Evolutionary conservation across 345 rosid species (phyloP), one percentile per base, ranked within the genome.

Genomic region (Firmiana major): DNA sequence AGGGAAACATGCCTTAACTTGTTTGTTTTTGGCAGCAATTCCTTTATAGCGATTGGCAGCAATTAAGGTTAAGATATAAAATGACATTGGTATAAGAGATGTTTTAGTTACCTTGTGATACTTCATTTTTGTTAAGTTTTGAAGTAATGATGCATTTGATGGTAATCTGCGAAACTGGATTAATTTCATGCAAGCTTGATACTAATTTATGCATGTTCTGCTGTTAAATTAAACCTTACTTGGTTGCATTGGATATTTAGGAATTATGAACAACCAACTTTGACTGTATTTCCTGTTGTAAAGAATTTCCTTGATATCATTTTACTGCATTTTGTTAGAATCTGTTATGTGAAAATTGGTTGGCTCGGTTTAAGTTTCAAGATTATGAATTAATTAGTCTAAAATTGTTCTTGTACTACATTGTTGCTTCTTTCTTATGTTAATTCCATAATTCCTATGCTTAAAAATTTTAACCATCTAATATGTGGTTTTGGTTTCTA

Each of bases 261-360:
- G 45, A 17, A 3, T 45, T 15, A 49, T 68, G 13, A 68, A 7
- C 55, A 45, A 45, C 51, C 0, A 24, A 13, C 55, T 45, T 22
- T 45, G 43, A 46, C 22, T 15, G 21, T 68, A 15, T 45, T 46
- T 46, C 0, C 0, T 5, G n/a, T 11, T 67, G 11, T 43, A 22
- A 21, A 42, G 53, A 67, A 48, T 31, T 69, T 48, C 21, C 21
- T 48, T 48, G 42, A 1, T 70, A 31, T 70, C 42, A 48, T 70
- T 48, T 31, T 49, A 49, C 24, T 49, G 40, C 74, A 70, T 49
- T 34, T 34, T 34, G 46, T n/a, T 53, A n/a, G 63, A 53, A 34
- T 19, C 45, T 53, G 75, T 54, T 11, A 71, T 51, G 75, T 51
- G 28, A 71, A 71, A 71, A 51, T 28, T 3, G 55, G 75, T 31